Evolutionary conservation across 1,139 yeast genomes (phyloP).

Genomic region (Sugiyamaella sp.): DNA sequence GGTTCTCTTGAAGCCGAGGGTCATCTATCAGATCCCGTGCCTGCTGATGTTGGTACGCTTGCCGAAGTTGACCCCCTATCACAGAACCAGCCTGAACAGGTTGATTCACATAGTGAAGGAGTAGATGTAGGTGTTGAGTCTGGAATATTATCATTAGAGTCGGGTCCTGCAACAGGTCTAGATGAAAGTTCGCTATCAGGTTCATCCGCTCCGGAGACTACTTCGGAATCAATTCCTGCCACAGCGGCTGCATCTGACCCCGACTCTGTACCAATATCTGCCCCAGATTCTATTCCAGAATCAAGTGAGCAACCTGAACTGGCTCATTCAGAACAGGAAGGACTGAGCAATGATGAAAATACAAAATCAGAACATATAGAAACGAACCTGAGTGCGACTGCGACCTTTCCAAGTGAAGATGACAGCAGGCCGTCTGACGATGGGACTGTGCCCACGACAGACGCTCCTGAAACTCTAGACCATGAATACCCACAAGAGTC

Average conservation of each 20-base stretch:
- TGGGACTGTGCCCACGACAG: background rate
- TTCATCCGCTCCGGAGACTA: background rate
- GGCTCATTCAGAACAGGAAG: no score
- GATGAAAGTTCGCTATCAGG: background rate
- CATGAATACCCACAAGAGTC: background rate
- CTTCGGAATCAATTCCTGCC: background rate
- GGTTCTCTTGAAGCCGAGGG: background rate
- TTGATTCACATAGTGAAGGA: background rate
- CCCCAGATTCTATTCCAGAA: slow-evolving; percentile 5
- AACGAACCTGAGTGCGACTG: background rate
- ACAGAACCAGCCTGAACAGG: background rate
- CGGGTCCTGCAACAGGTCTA: background rate
- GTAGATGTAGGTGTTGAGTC: background rate
- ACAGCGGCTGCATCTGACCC: background rate
- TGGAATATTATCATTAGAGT: background rate
- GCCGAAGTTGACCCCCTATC: background rate
- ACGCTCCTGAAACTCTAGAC: background rate
- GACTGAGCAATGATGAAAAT: no score
- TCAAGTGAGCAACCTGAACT: background rate
- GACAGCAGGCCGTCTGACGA: background rate
- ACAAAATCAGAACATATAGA: background rate
- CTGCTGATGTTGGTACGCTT: background rate
- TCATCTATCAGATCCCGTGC: background rate
- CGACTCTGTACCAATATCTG: slow-evolving; percentile 5
- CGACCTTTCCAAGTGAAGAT: background rate